Percentiles rank a stretch among this genome's conserved stretches.
phyloP scores from a whole-genome alignment of 2,329 filamentous ascomycete species.

The Epichloe sylvatica region DNA sequence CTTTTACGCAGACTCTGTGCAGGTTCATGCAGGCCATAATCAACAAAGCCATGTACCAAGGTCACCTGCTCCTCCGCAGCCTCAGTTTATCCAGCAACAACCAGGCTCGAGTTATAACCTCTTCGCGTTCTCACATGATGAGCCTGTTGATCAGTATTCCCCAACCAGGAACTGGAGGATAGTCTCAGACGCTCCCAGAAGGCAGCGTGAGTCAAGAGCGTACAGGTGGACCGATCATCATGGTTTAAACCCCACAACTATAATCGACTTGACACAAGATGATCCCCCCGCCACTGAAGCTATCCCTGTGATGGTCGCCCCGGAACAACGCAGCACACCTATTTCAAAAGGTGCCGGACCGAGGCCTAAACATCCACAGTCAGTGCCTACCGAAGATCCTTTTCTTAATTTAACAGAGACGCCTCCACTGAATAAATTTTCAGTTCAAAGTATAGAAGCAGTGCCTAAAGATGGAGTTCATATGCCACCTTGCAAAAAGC shows the following conservation, averaged over 20 bases:
- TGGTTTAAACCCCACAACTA: background rate
- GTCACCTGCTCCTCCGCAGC: background rate
- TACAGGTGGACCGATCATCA: background rate
- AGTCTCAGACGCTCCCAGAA: background rate
- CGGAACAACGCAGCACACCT: background rate
- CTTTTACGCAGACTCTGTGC: background rate
- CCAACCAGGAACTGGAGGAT: background rate
- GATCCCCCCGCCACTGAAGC: background rate
- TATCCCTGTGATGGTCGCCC: background rate
- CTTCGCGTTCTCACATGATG: background rate
- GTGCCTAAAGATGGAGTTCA: background rate
- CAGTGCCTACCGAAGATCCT: background rate
- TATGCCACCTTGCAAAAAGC: background rate
- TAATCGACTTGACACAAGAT: slow-evolving; percentile 1
- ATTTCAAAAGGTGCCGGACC: background rate
- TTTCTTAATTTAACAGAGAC: background rate
- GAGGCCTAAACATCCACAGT: background rate
- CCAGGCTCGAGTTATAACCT: background rate
- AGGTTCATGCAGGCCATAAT: background rate
- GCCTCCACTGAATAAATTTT: background rate
- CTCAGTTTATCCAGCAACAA: background rate
- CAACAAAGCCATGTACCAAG: background rate
- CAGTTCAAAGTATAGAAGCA: background rate
- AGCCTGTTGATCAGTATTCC: background rate
- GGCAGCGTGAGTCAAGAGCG: background rate